Base-by-base conservation (phyloP, 164 flowering plant species). In the Chimonanthus praecox region DNA sequence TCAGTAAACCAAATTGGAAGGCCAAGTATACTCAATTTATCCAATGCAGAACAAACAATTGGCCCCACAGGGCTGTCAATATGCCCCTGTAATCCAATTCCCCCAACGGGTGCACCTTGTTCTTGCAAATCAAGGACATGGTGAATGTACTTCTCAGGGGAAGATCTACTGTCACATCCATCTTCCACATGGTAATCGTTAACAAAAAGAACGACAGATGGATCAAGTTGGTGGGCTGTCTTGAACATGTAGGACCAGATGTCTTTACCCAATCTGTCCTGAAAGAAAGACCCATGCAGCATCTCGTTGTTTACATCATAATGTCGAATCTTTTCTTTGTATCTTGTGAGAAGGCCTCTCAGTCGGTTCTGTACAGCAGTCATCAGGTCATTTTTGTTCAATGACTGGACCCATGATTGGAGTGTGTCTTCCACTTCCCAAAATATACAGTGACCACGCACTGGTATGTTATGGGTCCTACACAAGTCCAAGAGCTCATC, bases 1-100 rank as follows among this genome's bases (percentile, higher is more conserved):
- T 95, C 99, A 1, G 98, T 93, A 78, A 95, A 91, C 99, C 99
- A 95, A 43, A 95, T 84, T 10, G 99, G 99, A 68, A 93, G 89
- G 11, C 98, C 99, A 51, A 91, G 89, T 75, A 82, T 86, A 0
- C 90, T 93, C 70, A 95, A 48, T 69, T 87, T 87, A 75, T 93
- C 97, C 4, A 95, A 79, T 33, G 97, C 94, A 50, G 87, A 83
- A 76, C 87, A 79, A n/a, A 95, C 87, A 58, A 92, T 72, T 0
- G 98, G 78, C 20, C 98, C 97, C 2, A 92, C 91, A 3, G 99
- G 99, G 69, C 80, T 81, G 65, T 89, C 95, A 8, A 93, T 91
- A 47, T 95, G 99, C 16, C 93, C 99, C 72, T 95, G 99, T 49
- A 93, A 75, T 47, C 99, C 98, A 49, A 93, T 82, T 3, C 99